phyloP scores from a whole-genome alignment of 768 basidiomycete species.

The Botryobasidium botryosum region DNA sequence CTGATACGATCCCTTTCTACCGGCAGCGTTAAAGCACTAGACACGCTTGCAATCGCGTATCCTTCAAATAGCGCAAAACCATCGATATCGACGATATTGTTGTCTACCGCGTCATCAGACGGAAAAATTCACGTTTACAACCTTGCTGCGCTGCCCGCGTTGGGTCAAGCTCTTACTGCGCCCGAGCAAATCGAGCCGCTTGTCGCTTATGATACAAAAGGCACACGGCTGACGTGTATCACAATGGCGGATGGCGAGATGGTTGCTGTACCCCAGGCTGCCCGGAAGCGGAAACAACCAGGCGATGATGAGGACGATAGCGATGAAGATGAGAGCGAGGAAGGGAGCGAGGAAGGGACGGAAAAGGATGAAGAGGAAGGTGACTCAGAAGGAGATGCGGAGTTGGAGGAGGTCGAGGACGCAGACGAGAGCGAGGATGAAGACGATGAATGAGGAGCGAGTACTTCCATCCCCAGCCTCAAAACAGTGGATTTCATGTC shows the following conservation, averaged over 20 bases:
- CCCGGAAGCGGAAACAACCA: conserved; percentile 25
- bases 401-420: conserved; percentile 13
- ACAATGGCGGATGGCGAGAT: conserved; percentile 34
- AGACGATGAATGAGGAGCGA: conserved; percentile 7
- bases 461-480: background rate
- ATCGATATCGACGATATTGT: conserved; percentile 32
- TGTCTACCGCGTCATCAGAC: conserved; percentile 75
- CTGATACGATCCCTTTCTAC: background rate
- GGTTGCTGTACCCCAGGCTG: conserved; percentile 15
- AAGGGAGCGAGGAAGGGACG: conserved; percentile 21
- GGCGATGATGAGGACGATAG: conserved; percentile 12
- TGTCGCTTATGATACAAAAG: conserved; percentile 65
- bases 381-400: conserved; percentile 11
- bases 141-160: conserved; percentile 32
- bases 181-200: conserved; percentile 32
- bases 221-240: conserved; percentile 66
- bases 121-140: conserved; percentile 71
- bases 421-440: conserved; percentile 17
- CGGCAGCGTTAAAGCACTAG: conserved; percentile 62
- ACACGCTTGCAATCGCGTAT: conserved; percentile 44
- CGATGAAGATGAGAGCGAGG: conserved; percentile 19
- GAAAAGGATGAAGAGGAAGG: conserved; percentile 18
- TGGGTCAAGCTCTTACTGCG: conserved; percentile 13
- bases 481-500: background rate
- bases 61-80: conserved; percentile 19